phyloP scores from a whole-genome alignment of 495 filamentous ascomycete genomes.

The Hypoxylon lienhwacheense region DNA sequence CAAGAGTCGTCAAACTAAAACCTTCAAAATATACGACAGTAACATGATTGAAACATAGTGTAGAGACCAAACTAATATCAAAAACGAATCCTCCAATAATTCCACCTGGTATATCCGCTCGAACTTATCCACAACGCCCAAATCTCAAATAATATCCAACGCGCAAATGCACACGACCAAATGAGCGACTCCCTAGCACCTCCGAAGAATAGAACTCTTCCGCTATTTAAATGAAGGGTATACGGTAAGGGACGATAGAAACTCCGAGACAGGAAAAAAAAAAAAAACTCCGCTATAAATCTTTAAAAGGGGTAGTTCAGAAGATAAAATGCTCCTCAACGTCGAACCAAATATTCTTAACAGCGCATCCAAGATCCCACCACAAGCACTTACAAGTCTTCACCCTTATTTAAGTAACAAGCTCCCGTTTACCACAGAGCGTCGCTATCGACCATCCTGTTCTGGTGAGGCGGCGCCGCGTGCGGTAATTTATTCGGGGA shows the following conservation, averaged over 20 bases:
- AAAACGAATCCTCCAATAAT: too few relatives aligned
- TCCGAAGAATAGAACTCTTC: background rate
- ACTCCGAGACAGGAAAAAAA: too few relatives aligned
- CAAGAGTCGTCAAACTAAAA: too few relatives aligned
- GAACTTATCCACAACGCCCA: conserved; percentile 10
- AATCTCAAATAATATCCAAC: background rate
- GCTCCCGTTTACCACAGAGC: conserved; percentile 28
- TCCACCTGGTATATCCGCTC: too few relatives aligned
- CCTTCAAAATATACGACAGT: too few relatives aligned
- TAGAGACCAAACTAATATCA: too few relatives aligned
- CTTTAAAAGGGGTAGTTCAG: too few relatives aligned
- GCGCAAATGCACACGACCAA: background rate
- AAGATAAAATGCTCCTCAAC: background rate
- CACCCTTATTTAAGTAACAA: background rate
- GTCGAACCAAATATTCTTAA: background rate
- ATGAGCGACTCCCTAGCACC: conserved; percentile 3
- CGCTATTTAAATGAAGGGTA: background rate
- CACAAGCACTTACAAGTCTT: background rate
- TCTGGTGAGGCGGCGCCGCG: conserved; percentile 7
- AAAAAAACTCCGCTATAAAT: background rate
- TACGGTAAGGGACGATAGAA: background rate
- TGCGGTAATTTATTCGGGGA: conserved; percentile 15
- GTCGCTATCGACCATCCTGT: conserved; percentile 30
- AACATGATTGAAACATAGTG: too few relatives aligned
- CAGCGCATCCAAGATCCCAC: background rate